Percentiles rank a stretch among this genome's conserved stretches.
Conservation (phyloP, 495 filamentous ascomycete species). For the Penicillium alfredii region DNA sequence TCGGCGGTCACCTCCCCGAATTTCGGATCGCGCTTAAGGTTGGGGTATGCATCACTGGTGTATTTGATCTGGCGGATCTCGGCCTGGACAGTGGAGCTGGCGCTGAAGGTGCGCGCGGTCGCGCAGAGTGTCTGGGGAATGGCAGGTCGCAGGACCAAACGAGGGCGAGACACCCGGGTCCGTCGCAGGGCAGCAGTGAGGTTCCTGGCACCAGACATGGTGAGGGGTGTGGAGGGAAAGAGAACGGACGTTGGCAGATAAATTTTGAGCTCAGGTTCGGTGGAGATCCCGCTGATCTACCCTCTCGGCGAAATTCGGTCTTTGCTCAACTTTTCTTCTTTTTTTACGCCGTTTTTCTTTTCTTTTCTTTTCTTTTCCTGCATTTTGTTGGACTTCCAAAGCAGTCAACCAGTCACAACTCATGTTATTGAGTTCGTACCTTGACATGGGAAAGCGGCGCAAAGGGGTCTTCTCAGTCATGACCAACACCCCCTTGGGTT, state of each 20-base stretch:
- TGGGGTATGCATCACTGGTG: slow-evolving; percentile 80
- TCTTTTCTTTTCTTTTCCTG: too few species aligned
- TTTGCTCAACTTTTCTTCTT: too few species aligned
- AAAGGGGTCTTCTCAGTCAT: too few species aligned
- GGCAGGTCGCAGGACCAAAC: slow-evolving; percentile 21
- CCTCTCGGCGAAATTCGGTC: background rate
- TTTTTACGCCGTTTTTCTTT: background rate
- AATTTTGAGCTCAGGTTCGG: slow-evolving; percentile 9
- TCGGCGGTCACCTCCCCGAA: slow-evolving; percentile 64
- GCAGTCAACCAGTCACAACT: too few species aligned
- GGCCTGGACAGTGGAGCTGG: slow-evolving; percentile 22
- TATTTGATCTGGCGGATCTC: slow-evolving; percentile 55
- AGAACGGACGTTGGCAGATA: slow-evolving; percentile 10
- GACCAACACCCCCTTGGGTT: too few species aligned
- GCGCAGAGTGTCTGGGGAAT: slow-evolving; percentile 16
- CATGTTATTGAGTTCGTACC: too few species aligned
- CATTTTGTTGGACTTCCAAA: too few species aligned
- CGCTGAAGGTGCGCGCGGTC: slow-evolving; percentile 32
- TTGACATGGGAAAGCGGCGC: too few species aligned
- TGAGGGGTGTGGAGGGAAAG: slow-evolving; percentile 8
- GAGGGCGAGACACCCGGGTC: slow-evolving; percentile 33
- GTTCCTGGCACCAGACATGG: slow-evolving; percentile 37
- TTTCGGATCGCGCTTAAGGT: slow-evolving; percentile 67
- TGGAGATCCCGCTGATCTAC: slow-evolving; percentile 15
- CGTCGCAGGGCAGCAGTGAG: slow-evolving; percentile 36